These are phyloP conservation scores for Yamadazyma atlantica DNA, from an alignment of 1,139 yeast species.

Conservation along the genomic window DNA sequence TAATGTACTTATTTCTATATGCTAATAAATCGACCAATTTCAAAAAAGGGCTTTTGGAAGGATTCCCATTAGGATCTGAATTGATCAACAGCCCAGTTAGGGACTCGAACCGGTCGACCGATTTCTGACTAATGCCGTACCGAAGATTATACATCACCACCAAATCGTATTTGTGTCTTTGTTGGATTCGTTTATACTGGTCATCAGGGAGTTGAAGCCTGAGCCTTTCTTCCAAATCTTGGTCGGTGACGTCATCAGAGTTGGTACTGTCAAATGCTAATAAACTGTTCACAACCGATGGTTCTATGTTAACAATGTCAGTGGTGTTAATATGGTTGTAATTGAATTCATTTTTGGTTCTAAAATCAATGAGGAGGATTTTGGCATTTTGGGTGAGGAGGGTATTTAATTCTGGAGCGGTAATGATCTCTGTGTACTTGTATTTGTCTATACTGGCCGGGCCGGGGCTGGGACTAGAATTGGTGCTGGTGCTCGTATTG, in stretches of 20 bases:
- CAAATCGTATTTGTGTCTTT: slow-evolving; percentile 55
- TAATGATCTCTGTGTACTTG: slow-evolving; percentile 25
- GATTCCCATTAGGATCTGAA: slow-evolving; percentile 20
- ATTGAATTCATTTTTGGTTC: slow-evolving; percentile 59
- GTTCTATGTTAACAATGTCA: slow-evolving; percentile 70
- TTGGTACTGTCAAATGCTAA: slow-evolving; percentile 12
- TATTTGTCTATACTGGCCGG: slow-evolving; percentile 8
- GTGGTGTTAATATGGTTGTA: slow-evolving; percentile 56
- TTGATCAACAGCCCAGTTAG: slow-evolving; percentile 21
- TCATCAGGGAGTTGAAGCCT: slow-evolving; percentile 51
- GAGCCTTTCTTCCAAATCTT: slow-evolving; percentile 59
- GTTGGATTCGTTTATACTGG: slow-evolving; percentile 52
- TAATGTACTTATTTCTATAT: slow-evolving; percentile 35
- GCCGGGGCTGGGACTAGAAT: not conserved
- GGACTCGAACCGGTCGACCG: slow-evolving; percentile 26
- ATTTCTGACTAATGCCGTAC: slow-evolving; percentile 24
- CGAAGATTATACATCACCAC: slow-evolving; percentile 61
- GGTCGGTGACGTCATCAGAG: slow-evolving; percentile 46
- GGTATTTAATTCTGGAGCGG: slow-evolving; percentile 23
- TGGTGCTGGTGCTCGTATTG: too few species aligned
- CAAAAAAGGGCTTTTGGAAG: slow-evolving; percentile 44
- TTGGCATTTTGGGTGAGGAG: slow-evolving; percentile 14
- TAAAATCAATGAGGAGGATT: slow-evolving; percentile 61
- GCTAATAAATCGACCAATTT: slow-evolving; percentile 55
- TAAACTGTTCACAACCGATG: slow-evolving; percentile 40